Base-by-base conservation (phyloP, 208 protist genomes). In the Wallacemonas sp. region DNA sequence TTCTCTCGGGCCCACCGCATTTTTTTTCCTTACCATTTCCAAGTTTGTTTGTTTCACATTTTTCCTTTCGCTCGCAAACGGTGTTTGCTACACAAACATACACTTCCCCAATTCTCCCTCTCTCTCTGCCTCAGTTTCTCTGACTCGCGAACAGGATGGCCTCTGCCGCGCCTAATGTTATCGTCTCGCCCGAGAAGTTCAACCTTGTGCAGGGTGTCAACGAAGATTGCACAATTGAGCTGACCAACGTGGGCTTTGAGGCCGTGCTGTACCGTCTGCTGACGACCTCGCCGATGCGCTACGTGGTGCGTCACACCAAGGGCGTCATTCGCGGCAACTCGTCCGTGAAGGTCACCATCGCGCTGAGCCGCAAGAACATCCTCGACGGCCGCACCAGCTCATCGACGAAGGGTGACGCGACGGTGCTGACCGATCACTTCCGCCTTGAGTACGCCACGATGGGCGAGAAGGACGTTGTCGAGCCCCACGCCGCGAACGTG, bases 211-310 rank as follows among this genome's bases (percentile, higher is more conserved):
- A 74, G 5, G 47, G 76, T n/a, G 70, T 70, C 26, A 85, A 89
- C 36, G 83, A 90, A 27, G 76, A 87, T 52, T 86, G 75, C 74
- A 86, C 84, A 9, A 67, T 95, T 32, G 77, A 86, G 55, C 62
- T 95, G 11, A 91, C 81, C 19, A 95, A 95, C 38, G 79, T 95
- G 38, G 80, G 84, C 19, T 90, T 84, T 30, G 83, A 90, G 38
- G 68, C 81, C 0, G 65, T 95, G 38, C 67, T 95, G 56, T 95
- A 86, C 56, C 86, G 84, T 41, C 61, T 92, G 4, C 72, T 86
- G 54, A 93, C 86, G 11, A 92, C 84, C 27, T 74, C 68, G 12
- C 89, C 84, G 23, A 48, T 85, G 41, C 82, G 78, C 21, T 95
- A 91, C 68, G 65, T 87, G 24, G 81, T 95, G 57, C 85, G 81